Base-by-base conservation (phyloP, 2,329 filamentous ascomycete genomes). In the Ophiostoma himal-ulmi region DNA sequence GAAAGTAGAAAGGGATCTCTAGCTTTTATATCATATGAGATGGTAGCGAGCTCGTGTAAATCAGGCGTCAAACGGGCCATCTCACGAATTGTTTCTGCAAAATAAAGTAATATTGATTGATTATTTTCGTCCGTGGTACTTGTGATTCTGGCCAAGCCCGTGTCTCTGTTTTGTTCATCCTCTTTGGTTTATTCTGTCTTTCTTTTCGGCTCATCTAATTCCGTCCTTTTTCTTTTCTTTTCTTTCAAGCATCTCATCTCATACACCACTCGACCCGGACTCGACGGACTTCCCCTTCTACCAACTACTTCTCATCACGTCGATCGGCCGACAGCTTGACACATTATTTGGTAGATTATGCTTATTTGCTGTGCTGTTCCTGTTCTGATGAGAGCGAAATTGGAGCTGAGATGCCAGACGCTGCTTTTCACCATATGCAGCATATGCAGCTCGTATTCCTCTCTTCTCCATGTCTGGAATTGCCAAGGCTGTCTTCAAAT, bases 331-430 rank as follows among this genome's bases (percentile, higher is more conserved):
- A 26, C n/a, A 57, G 22, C n/a, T 14, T 57, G 52, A 26, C 52
- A 57, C n/a, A 30, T 57, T 57, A 57, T 26, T 26, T 57, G 44
- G n/a, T 17, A 5, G 41, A 5, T 20, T 20, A n/a, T 48, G 44
- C 44, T 48, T 48, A 48, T 48, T 48, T 48, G 17, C 17, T 48
- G 44, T 17, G 48, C 22, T 26, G 52, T 26, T 26, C 22, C 13
- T 26, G 3, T 10, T 10, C n/a, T 20, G 44, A 48, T 7, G 20
- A 20, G 41, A 20, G 5, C 17, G 7, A 7, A n/a, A 48, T 11
- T 57, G 52, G 52, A 57, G 52, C 52, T 57, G 52, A 57, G 52
- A 57, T 57, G 52, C 30, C 52, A 57, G 52, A 57, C 22, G 52
- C 52, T 57, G 52, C 17, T 48, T 20, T n/a, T 48, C 44, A 14